A percentile compares a stretch with the other conserved stretches of the same genome.
phyloP scores from a whole-genome alignment of 306 rosid species.

The Lathyrus tuberosus region DNA sequence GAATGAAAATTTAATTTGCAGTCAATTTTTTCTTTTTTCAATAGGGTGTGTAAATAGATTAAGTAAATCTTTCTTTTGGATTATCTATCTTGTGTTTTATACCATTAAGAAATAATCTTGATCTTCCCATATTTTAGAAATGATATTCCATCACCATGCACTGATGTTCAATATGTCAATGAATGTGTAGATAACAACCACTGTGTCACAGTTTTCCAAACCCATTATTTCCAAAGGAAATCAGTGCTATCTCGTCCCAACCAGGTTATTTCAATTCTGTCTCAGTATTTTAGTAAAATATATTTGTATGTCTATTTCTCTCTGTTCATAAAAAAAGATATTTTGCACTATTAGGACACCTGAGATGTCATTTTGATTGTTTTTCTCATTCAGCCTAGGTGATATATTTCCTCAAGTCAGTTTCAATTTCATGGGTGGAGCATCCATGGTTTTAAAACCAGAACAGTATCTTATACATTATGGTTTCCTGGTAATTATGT shows the following conservation, averaged over 20 bases:
- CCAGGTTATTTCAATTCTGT: slow-evolving; percentile 58
- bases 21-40: background rate
- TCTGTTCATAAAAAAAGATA: background rate
- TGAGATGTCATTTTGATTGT: slow-evolving; percentile 40
- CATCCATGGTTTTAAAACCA: slow-evolving; percentile 89
- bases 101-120: slow-evolving; percentile 14
- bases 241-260: slow-evolving; percentile 82
- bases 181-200: slow-evolving; percentile 63
- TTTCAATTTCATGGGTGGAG: slow-evolving; percentile 85
- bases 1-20: slow-evolving; percentile 10
- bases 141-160: slow-evolving; percentile 13
- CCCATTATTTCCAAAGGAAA: slow-evolving; percentile 78
- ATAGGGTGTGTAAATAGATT: slow-evolving; percentile 1
- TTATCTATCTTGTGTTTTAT: slow-evolving; percentile 13
- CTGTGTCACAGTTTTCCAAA: slow-evolving; percentile 65
- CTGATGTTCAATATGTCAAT: slow-evolving; percentile 40
- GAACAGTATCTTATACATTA: slow-evolving; percentile 78
- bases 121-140: slow-evolving; percentile 5
- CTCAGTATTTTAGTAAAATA: slow-evolving; percentile 21
- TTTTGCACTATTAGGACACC: slow-evolving; percentile 2
- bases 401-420: slow-evolving; percentile 87
- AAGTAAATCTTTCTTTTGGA: slow-evolving; percentile 12
- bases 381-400: slow-evolving; percentile 64
- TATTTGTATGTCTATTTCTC: slow-evolving; percentile 26
- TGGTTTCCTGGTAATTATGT: slow-evolving; percentile 68